Evolutionary conservation across 306 rosid species (phyloP), one percentile per base, ranked within the genome.

Genomic region (Arachis stenosperma): DNA sequence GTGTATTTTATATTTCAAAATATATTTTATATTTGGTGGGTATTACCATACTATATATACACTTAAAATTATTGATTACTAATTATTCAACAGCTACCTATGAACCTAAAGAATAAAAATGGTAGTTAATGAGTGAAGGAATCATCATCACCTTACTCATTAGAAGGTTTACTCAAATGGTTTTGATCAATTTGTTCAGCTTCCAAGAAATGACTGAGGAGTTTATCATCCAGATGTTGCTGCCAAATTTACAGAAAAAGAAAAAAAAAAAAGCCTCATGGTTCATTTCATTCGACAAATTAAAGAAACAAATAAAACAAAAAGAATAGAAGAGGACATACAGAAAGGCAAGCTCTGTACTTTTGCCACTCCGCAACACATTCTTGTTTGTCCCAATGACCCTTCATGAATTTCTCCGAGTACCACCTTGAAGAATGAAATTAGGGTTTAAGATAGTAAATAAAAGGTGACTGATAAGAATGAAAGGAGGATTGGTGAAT

Each of bases 311-410:
- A 2, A 15, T 13, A 8, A 27, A 6, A 15, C 0, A 43, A 2
- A 15, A 22, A 8, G n/a, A 63, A n/a, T 1, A 61, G 54, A 48
- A 8, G 0, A 14, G 22, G 43, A 71, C 84, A 43, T 79, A 91
- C 97, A 44, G 90, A 87, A 27, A 94, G 91, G 78, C 96, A 91
- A 56, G 97, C 88, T 77, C 86, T 81, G 91, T 91, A 94, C 46
- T 89, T 86, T 58, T 84, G 79, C 98, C 98, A 89, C 69, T 91
- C 96, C 5, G 86, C 76, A 72, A 76, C 82, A 39, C 96, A 94
- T 14, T 88, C 95, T 80, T 83, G 84, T 78, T 86, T 88, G 76
- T 84, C 90, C 88, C 88, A 89, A 17, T 81, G 83, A 66, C 94
- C 96, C 76, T 91, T 88, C 36, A 91, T 78, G 69, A 84, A 89